Base-by-base conservation (phyloP, 1,139 yeast species). In the Lodderomyces theae region DNA sequence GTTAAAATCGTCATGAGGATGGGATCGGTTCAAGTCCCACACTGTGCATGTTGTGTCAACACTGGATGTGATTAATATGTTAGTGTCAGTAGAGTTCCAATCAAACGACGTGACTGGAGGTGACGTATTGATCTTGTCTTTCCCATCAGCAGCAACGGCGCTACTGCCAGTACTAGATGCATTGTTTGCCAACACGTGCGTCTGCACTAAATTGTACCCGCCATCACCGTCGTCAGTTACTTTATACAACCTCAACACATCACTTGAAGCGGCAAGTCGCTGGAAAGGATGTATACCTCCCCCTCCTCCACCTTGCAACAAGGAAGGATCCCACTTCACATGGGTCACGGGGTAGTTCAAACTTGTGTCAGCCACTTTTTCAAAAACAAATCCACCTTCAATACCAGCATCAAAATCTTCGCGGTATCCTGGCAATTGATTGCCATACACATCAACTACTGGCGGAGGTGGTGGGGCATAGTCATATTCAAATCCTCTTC, bases 31-130 rank as follows among this genome's bases (percentile, higher is more conserved):
- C 34, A 88, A 64, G 61, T 92, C 97, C 97, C 98, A 92, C 3
- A 89, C 82, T 0, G 97, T 90, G 63, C 98, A 92, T 0, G 98
- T 92, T 1, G 98, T 92, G 62, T 92, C 98, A 9, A 92, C 88
- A 23, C 94, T 82, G 46, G 94, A 80, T 1, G 97, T 88, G 35
- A 92, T 86, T 18, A 89, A 75, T 31, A 82, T 64, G 42, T 79
- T 77, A 6, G 88, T 78, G 53, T 87, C 92, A 3, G 74, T 69
- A 37, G 72, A 65, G 64, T 86, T 89, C 97, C 98, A 92, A 61
- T 92, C 97, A 57, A 92, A 88, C 4, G 95, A 83, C 0, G 97
- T 90, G 39, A 92, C 77, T 2, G 96, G 96, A 1, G 95, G 92
- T 40, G 78, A 67, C 13, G 75, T 77, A 57, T 72, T 73, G 46